Evolutionary conservation across 2,329 filamentous ascomycete species (phyloP), one percentile per base, ranked within the genome.

Genomic region (Scytalidium sp.): DNA sequence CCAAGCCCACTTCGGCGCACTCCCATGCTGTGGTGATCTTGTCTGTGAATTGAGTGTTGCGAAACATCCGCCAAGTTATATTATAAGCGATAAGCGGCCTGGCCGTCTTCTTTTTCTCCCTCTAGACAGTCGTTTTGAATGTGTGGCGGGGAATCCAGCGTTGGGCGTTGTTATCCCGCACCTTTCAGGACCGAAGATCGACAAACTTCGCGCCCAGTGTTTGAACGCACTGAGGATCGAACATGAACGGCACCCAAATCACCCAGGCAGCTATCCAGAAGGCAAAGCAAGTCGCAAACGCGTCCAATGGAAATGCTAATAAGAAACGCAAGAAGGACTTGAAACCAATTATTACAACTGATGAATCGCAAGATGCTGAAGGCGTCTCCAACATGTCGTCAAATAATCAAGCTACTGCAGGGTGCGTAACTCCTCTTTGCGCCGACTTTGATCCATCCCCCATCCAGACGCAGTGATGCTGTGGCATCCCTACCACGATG

Each of bases 251-350:
- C 19, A 57, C 61, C 25, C 58, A 63, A 19, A 62, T 66, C 56
- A 65, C 64, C 44, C 57, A 62, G 42, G 62, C 62, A 42, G 78
- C 78, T 61, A 80, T 81, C 71, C 75, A 79, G 67, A 82, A 82
- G 69, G 79, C 79, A 47, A 82, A 82, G 66, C 72, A 78, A 62
- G 75, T 78, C 54, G 75, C 76, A 51, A 68, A 68, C 60, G 71
- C 69, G 27, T 73, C 51, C 22, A 50, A 47, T 20, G 45, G 39
- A 32, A 54, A 54, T 42, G 72, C 70, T 52, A 74, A 70, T 58
- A 81, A 81, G 72, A 83, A 83, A 74, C 71, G 78, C 54, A 74
- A 78, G 68, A 81, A 81, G 70, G 74, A 80, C 60, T 67, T 82
- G 63, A 81, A 81, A 69, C 79, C 79, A 62, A 82, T 83, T 60